Percentiles rank a stretch among this genome's conserved stretches.
Conservation (phyloP, 805 yeast genomes). For the Candida cerambycidarum region DNA sequence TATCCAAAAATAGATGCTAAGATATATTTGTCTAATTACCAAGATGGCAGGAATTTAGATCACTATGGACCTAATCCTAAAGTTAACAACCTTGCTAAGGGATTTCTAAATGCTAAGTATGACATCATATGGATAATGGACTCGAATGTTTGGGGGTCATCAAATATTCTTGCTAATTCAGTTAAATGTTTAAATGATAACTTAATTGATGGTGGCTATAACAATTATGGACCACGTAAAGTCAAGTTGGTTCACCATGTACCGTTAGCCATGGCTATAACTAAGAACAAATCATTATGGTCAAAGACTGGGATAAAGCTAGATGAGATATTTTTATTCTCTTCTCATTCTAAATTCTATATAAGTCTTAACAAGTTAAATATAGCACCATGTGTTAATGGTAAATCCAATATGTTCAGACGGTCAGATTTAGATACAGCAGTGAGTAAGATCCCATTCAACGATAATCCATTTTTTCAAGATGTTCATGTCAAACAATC, state of each 20-base stretch:
- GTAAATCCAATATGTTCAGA: conserved; percentile 79
- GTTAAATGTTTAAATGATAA: conserved; percentile 51
- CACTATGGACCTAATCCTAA: conserved; percentile 86
- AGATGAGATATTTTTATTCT: conserved; percentile 82
- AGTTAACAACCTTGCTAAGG: conserved; percentile 83
- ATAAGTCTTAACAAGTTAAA: conserved; percentile 71
- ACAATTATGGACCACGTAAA: conserved; percentile 28
- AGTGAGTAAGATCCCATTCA: conserved; percentile 39
- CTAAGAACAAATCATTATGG: conserved; percentile 12
- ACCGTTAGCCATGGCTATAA: conserved; percentile 59
- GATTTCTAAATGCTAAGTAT: conserved; percentile 62
- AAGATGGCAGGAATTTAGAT: conserved; percentile 21
- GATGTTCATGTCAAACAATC: conserved; percentile 29
- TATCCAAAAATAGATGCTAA: conserved; percentile 60
- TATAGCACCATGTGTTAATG: conserved; percentile 88
- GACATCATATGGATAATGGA: conserved; percentile 86
- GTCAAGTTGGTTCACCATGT: conserved; percentile 78
- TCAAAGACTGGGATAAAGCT: conserved; percentile 56
- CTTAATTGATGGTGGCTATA: conserved; percentile 48
- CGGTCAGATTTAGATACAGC: conserved; percentile 62
- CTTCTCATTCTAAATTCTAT: conserved; percentile 85
- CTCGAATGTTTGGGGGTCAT: conserved; percentile 77
- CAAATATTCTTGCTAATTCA: conserved; percentile 64
- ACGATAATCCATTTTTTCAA: conserved; percentile 29
- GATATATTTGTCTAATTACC: conserved; percentile 51